These are phyloP conservation scores for Panaeolus papilionaceus DNA, from an alignment of 768 basidiomycete species.

Conservation along the genomic window DNA sequence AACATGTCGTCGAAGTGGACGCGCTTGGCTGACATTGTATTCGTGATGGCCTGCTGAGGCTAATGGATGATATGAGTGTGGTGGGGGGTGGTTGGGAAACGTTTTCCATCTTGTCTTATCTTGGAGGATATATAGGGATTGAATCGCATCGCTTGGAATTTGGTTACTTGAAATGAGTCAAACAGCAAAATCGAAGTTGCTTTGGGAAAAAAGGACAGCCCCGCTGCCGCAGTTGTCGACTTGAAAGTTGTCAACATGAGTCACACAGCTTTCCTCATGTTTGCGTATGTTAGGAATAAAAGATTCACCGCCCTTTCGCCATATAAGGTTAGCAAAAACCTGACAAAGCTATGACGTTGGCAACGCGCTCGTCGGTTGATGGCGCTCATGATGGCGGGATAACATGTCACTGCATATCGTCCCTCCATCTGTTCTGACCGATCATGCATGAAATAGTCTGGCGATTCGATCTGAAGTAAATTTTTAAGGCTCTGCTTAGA, in stretches of 20 bases:
- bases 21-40: not conserved
- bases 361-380: not conserved
- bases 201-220: constrained; percentile 7
- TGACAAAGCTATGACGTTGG: not conserved
- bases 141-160: not conserved
- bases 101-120: constrained; percentile 7
- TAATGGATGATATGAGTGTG: not conserved
- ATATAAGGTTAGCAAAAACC: not conserved
- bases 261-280: constrained; percentile 3
- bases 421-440: not conserved
- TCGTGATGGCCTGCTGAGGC: not conserved
- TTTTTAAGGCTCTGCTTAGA: not conserved
- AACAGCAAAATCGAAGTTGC: not conserved
- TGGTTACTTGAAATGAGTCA: constrained; percentile 7
- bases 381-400: constrained; percentile 1
- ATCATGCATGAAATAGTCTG: not conserved
- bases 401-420: not conserved
- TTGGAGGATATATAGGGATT: not conserved
- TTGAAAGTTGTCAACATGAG: not conserved
- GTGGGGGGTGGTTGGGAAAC: not conserved
- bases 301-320: not conserved
- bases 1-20: constrained; percentile 6
- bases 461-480: not conserved
- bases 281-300: constrained; percentile 9
- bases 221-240: constrained; percentile 7